Evolutionary conservation across 768 basidiomycete species (phyloP).

Genomic region (Russula compacta): DNA sequence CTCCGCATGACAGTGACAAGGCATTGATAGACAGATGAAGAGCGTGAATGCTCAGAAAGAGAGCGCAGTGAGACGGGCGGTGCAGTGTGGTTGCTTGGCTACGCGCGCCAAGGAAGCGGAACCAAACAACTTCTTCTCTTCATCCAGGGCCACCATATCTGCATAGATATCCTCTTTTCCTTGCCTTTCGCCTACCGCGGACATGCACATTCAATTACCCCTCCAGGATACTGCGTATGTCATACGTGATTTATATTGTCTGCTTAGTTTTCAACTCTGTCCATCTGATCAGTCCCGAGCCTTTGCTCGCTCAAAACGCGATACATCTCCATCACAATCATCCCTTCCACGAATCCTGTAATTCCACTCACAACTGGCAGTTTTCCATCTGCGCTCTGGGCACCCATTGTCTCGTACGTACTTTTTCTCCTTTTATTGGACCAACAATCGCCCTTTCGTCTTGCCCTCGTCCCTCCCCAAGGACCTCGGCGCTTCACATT

Average conservation of each 20-base stretch:
- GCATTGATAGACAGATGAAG: too few relatives aligned
- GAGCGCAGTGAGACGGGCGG: too few relatives aligned
- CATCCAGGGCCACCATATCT: not conserved
- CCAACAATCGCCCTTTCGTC: too few relatives aligned
- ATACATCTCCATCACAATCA: not conserved
- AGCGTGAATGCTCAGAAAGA: too few relatives aligned
- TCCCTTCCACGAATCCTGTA: not conserved
- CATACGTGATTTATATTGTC: slow-evolving; percentile 1
- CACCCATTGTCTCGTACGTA: not conserved
- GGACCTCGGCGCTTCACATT: not conserved
- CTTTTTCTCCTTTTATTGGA: not conserved
- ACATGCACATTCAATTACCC: slow-evolving; percentile 10
- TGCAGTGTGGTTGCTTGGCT: slow-evolving; percentile 2
- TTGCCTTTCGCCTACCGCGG: not conserved
- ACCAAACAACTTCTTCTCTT: not conserved
- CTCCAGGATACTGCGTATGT: slow-evolving; percentile 8
- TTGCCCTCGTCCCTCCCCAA: not conserved
- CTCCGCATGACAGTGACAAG: too few relatives aligned
- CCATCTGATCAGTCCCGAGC: not conserved
- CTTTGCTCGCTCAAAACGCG: not conserved
- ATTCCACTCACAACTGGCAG: not conserved
- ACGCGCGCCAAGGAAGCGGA: not conserved
- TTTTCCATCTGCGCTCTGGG: not conserved
- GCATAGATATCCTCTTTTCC: not conserved
- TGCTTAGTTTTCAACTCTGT: not conserved